Conservation (phyloP, 2,329 filamentous ascomycete species). For the Mycocentrospora acerina region DNA sequence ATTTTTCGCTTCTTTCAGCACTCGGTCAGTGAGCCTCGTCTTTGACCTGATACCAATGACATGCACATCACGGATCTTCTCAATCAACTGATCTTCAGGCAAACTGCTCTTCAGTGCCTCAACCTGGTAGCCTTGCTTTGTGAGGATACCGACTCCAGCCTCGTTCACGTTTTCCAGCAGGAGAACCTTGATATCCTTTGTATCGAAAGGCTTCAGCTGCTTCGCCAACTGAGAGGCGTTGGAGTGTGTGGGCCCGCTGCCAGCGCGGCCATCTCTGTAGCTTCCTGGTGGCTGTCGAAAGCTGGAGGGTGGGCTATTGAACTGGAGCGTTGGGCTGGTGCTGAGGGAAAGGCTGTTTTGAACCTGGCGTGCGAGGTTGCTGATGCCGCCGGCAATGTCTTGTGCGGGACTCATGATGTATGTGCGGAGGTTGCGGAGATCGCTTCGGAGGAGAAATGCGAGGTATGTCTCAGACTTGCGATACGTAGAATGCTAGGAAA, state of each 20-base stretch:
- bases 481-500: no score
- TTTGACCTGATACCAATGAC: conserved; percentile 98
- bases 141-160: conserved; percentile 81
- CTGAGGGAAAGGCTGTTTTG: conserved; percentile 68
- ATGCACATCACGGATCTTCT: conserved; percentile 97
- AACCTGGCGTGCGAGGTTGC: conserved; percentile 47
- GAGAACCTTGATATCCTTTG: conserved; percentile 93
- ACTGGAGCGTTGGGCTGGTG: conserved; percentile 72
- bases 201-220: conserved; percentile 91
- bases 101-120: conserved; percentile 87
- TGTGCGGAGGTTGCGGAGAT: conserved; percentile 21
- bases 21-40: conserved; percentile 85
- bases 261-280: conserved; percentile 43
- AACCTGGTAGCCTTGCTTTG: conserved; percentile 89
- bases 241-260: conserved; percentile 13
- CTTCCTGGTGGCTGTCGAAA: conserved; percentile 42
- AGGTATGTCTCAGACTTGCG: not conserved
- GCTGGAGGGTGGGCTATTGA: conserved; percentile 72
- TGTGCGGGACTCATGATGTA: conserved; percentile 39
- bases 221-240: conserved; percentile 56
- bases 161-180: conserved; percentile 95
- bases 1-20: conserved; percentile 87
- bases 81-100: conserved; percentile 88
- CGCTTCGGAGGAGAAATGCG: not conserved
- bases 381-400: conserved; percentile 37